phyloP scores from a whole-genome alignment of 208 protist genomes.

The Leishmania tarentolae region DNA sequence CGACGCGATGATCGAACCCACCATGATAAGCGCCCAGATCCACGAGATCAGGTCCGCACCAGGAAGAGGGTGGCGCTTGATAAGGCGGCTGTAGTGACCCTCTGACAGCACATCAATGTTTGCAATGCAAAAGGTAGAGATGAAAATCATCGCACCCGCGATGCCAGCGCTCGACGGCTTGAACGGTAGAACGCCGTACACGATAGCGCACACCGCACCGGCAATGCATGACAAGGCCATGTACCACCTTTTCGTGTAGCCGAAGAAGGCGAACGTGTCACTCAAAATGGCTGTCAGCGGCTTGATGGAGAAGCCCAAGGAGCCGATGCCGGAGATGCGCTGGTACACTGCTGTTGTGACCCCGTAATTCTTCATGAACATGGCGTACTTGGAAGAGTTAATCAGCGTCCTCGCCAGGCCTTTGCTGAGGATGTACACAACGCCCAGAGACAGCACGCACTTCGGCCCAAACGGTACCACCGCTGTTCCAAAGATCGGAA shows the following conservation, averaged over 20 bases:
- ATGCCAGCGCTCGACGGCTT: slow-evolving; percentile 37
- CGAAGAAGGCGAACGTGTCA: slow-evolving; percentile 48
- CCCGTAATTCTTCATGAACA: slow-evolving; percentile 46
- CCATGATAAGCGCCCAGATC: slow-evolving; percentile 51
- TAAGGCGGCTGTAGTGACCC: slow-evolving; percentile 63
- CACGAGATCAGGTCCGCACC: slow-evolving; percentile 45
- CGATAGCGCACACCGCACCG: slow-evolving; percentile 37
- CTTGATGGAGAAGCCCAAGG: slow-evolving; percentile 66
- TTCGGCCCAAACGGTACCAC: slow-evolving; percentile 41
- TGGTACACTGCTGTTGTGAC: slow-evolving; percentile 36
- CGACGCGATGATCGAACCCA: slow-evolving; percentile 39
- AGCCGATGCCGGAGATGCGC: slow-evolving; percentile 32
- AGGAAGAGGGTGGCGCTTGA: slow-evolving; percentile 40
- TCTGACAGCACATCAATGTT: slow-evolving; percentile 62
- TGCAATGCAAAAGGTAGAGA: slow-evolving; percentile 44
- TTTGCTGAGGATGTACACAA: slow-evolving; percentile 51
- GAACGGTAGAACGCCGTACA: slow-evolving; percentile 45
- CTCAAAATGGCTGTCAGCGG: slow-evolving; percentile 54
- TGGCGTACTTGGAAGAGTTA: slow-evolving; percentile 32
- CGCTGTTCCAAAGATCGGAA: slow-evolving; percentile 39
- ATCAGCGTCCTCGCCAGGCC: slow-evolving; percentile 36
- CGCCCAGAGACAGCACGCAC: slow-evolving; percentile 33
- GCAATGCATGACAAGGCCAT: slow-evolving; percentile 42
- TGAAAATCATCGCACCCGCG: slow-evolving; percentile 47
- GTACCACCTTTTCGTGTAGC: slow-evolving; percentile 69